phyloP scores from a whole-genome alignment of 1,139 yeast species.

The Blastobotrys arbuscula region DNA sequence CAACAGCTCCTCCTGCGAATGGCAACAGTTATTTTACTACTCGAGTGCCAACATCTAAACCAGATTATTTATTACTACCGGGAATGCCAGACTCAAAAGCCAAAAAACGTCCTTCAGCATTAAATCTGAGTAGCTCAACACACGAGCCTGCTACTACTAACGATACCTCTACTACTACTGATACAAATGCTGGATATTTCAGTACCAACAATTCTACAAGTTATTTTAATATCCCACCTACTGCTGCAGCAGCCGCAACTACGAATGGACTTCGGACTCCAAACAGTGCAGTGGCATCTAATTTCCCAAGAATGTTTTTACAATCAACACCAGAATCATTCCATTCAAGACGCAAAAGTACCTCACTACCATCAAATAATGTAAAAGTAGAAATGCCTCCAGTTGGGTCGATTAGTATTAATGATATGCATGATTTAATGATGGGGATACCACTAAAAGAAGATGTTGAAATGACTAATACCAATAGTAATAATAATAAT shows the following conservation, averaged over 20 bases:
- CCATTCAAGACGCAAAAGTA: conserved; percentile 3
- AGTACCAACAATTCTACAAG: background rate
- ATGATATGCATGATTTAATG: conserved; percentile 1
- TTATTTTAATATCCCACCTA: background rate
- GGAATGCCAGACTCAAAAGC: background rate
- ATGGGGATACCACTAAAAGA: background rate
- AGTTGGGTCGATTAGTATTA: background rate
- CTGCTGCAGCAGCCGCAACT: background rate
- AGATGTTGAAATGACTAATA: conserved; percentile 1
- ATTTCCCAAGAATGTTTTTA: conserved; percentile 3
- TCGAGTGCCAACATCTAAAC: background rate
- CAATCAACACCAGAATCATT: conserved; percentile 2
- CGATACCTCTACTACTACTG: background rate
- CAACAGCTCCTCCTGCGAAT: conserved; percentile 7
- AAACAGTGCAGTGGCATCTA: conserved; percentile 5
- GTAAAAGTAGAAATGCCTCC: conserved; percentile 4
- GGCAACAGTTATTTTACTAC: conserved; percentile 3
- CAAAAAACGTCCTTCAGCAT: conserved; percentile 1
- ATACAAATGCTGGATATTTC: background rate
- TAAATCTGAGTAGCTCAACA: background rate
- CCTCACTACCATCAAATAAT: conserved; percentile 7
- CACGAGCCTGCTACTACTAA: background rate
- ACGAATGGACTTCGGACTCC: conserved; percentile 7
- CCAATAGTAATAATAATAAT: background rate
- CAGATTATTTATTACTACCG: background rate